Percentiles rank a stretch among this genome's conserved stretches.
Evolutionary conservation across 208 protist genomes (phyloP).

Genomic region (Leptomonas seymouri): DNA sequence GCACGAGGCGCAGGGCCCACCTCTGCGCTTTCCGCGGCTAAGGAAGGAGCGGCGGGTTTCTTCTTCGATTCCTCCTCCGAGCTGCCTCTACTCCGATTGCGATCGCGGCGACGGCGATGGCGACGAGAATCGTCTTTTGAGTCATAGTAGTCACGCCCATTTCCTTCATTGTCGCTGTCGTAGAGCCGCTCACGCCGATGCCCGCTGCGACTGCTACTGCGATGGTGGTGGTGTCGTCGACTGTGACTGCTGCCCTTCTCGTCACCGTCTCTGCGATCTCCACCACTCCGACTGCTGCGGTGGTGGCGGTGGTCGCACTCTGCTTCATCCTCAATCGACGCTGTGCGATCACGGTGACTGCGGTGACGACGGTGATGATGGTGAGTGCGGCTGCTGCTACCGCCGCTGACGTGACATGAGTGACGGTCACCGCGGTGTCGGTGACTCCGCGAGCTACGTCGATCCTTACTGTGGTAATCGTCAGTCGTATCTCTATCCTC

Average conservation of each 20-base stretch:
- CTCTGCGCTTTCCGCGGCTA: not conserved
- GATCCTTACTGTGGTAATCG: not conserved
- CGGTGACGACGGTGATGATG: not conserved
- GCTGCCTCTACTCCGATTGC: constrained; percentile 2
- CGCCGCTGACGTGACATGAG: not conserved
- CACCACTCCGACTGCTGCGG: not conserved
- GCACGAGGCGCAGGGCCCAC: no score
- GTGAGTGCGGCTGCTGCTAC: not conserved
- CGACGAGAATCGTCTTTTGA: not conserved
- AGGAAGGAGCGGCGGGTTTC: not conserved
- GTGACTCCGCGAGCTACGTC: no score
- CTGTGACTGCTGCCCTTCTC: not conserved
- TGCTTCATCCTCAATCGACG: not conserved
- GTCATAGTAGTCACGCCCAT: not conserved
- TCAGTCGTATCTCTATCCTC: not conserved
- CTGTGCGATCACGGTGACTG: not conserved
- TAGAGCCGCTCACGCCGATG: constrained; percentile 4
- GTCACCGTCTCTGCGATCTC: not conserved
- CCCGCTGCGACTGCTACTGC: constrained; percentile 6
- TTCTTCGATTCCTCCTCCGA: not conserved
- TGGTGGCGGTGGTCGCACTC: constrained; percentile 5
- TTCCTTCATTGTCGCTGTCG: not conserved
- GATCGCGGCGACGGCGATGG: constrained; percentile 12
- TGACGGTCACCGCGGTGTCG: no score
- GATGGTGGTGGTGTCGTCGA: constrained; percentile 13